Base-by-base conservation (phyloP, 1,139 yeast species). In the Lodderomyces jiufengensis region DNA sequence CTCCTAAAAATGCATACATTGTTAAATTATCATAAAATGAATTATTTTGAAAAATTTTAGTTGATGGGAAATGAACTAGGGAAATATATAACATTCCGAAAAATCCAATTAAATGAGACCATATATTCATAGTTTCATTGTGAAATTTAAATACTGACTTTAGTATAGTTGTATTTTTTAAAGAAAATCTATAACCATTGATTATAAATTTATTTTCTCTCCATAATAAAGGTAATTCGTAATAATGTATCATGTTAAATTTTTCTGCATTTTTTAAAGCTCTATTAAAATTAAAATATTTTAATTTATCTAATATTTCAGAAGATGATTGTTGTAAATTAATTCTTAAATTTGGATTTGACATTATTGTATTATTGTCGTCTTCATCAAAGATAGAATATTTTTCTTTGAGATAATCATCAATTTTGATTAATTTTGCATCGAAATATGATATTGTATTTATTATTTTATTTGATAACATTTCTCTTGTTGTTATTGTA, bases 221-320 rank as follows among this genome's bases (percentile, higher is more conserved):
- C 96, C 97, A 92, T 35, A 85, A 86, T 45, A 81, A 75, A 1
- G 98, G 98, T 35, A 92, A 66, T 56, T 92, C 95, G 53, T 86
- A 87, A 59, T 84, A 85, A 48, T 87, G 88, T 21, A 32, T 27
- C 7, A 7, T 18, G 5, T 18, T 7, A 35, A 92, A 62, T 10
- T 22, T 24, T 28, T 74, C 65, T 2, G 95, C 94, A 8, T 64
- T 56, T 23, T 65, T 63, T 29, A 74, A 55, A 0, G 88, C 88
- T 36, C 64, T 64, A 45, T 79, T 79, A 52, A 80, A 80, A 54
- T 81, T 80, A 52, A 73, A 77, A 42, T 70, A 71, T 29, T 70
- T 66, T 32, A 74, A 63, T 20, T 65, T 66, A 21, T 32, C 15
- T 12, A 25, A 26, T 3, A 57, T 51, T 9, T 61, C 51, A 31